Conservation (phyloP, 331 rosid species). For the Quercus lobata region DNA sequence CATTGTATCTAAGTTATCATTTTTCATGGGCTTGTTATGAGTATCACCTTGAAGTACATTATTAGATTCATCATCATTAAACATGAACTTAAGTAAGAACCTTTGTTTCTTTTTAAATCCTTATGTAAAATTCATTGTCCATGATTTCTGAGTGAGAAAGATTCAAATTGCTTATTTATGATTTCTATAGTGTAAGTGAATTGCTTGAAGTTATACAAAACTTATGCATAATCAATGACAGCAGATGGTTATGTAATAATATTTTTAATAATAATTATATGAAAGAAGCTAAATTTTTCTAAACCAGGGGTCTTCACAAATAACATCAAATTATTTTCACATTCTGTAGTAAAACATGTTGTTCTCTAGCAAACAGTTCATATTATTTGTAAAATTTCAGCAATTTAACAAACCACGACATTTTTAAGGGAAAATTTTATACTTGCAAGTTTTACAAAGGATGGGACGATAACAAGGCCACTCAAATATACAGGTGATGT, state of each 20-base stretch:
- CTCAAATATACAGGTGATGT: too few relatives aligned
- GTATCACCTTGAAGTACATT: neutral
- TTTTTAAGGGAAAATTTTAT: neutral
- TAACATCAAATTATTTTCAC: too few relatives aligned
- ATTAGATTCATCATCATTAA: neutral
- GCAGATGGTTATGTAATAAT: neutral
- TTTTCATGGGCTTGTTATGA: neutral
- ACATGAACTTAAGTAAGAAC: too few relatives aligned
- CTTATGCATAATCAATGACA: neutral
- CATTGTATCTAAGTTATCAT: neutral
- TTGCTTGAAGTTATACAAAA: neutral
- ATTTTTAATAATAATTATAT: neutral
- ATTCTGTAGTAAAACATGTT: too few relatives aligned
- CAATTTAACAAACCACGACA: neutral
- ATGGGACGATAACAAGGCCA: neutral
- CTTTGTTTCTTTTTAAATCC: too few relatives aligned
- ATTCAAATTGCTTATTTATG: neutral
- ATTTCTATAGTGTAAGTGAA: neutral
- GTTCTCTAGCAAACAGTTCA: too few relatives aligned
- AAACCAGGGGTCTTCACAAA: too few relatives aligned
- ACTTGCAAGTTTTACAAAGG: neutral
- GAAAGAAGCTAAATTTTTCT: too few relatives aligned
- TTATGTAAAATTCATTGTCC: neutral
- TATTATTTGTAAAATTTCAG: neutral
- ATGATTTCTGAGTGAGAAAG: neutral